Percentiles rank a stretch among this genome's conserved stretches.
Evolutionary conservation across 1,139 yeast species (phyloP).

Genomic region (Eremothecium coryli): DNA sequence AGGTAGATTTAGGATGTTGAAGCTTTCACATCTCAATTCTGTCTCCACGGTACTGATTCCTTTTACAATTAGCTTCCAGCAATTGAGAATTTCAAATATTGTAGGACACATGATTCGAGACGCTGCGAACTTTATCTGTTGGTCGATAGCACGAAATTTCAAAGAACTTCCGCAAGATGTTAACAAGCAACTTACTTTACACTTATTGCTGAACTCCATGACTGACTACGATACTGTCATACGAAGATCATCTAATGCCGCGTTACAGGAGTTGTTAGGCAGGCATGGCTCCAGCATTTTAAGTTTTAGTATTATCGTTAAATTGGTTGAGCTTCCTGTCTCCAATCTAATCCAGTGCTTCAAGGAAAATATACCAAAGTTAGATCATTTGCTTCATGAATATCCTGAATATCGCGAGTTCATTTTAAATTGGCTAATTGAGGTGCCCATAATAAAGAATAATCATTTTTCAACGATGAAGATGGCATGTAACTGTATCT

Average conservation of each 20-base stretch:
- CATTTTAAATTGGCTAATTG: constrained; percentile 19
- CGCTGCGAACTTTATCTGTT: constrained; percentile 68
- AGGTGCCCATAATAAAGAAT: constrained; percentile 21
- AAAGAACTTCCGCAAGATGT: constrained; percentile 24
- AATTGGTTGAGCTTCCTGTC: constrained; percentile 51
- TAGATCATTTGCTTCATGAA: constrained; percentile 18
- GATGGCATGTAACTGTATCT: not conserved
- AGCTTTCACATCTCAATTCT: constrained; percentile 5
- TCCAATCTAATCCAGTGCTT: constrained; percentile 37
- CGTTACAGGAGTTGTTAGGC: constrained; percentile 78
- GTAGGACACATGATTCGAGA: constrained; percentile 69
- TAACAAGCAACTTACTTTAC: constrained; percentile 31
- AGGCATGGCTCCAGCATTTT: constrained; percentile 42
- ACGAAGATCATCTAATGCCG: constrained; percentile 78
- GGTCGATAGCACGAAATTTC: constrained; percentile 48
- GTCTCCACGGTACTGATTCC: constrained; percentile 24
- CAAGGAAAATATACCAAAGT: constrained; percentile 30
- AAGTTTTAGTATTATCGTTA: constrained; percentile 32
- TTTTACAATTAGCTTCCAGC: constrained; percentile 45
- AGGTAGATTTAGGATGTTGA: constrained; percentile 28
- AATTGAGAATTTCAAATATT: constrained; percentile 39
- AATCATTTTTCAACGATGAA: constrained; percentile 22
- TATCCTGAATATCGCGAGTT: constrained; percentile 14
- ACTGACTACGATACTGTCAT: constrained; percentile 69
- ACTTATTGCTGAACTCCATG: constrained; percentile 45